Conservation (phyloP, 306 rosid species). For the Hippophae rhamnoides region DNA sequence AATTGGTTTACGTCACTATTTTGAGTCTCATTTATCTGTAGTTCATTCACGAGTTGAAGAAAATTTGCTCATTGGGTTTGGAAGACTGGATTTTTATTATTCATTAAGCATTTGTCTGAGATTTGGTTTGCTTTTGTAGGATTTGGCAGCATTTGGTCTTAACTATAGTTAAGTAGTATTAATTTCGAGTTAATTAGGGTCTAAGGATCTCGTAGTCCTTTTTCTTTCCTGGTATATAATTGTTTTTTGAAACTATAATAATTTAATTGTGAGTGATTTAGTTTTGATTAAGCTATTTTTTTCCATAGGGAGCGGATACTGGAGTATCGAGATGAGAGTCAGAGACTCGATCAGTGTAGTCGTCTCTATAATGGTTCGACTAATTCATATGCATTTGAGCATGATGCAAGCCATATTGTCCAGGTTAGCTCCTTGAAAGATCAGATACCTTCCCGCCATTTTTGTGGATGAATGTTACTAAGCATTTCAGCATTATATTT, state of each 20-base stretch:
- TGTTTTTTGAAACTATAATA: neutral
- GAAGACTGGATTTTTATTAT: neutral
- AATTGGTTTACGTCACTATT: neutral
- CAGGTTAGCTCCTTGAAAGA: constrained; percentile 44
- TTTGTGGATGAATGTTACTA: neutral
- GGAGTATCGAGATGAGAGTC: constrained; percentile 83
- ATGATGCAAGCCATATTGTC: constrained; percentile 76
- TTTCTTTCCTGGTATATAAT: neutral
- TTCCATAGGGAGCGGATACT: constrained; percentile 62
- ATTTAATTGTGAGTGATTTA: constrained; percentile 12
- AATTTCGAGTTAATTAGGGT: neutral
- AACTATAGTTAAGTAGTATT: neutral
- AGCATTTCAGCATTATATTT: neutral
- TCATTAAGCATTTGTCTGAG: neutral
- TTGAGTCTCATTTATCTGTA: no score
- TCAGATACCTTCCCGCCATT: neutral
- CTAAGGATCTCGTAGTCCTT: neutral
- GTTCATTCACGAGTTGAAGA: neutral
- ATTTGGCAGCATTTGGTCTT: neutral
- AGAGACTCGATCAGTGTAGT: constrained; percentile 84
- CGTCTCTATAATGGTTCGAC: constrained; percentile 87
- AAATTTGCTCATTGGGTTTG: neutral
- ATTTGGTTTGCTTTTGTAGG: neutral
- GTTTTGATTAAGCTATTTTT: constrained; percentile 19
- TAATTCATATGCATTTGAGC: constrained; percentile 73